Conservation (phyloP, 1,139 yeast genomes). For the Pichia sp. region DNA sequence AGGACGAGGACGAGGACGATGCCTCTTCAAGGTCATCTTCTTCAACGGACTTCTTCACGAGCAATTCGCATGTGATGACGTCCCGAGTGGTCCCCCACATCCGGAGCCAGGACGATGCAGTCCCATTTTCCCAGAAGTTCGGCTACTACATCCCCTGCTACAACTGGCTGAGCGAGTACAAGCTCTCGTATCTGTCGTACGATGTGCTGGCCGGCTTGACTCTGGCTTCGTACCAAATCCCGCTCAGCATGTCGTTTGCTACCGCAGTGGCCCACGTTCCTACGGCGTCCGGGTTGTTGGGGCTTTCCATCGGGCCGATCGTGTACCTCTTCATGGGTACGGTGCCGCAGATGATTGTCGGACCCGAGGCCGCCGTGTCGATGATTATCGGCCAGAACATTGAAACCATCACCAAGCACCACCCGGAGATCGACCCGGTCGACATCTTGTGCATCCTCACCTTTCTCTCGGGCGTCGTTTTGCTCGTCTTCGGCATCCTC, state of each 20-base stretch:
- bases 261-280: conserved; percentile 89
- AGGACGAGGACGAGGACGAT: conserved; percentile 5
- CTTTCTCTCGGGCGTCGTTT: conserved; percentile 69
- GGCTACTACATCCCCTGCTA: conserved; percentile 80
- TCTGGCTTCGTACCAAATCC: conserved; percentile 86
- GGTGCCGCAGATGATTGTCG: conserved; percentile 94
- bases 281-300: conserved; percentile 76
- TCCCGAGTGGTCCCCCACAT: conserved; percentile 7
- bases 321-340: conserved; percentile 81
- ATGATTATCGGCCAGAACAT: conserved; percentile 89
- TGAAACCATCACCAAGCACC: conserved; percentile 58
- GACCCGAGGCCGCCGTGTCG: conserved; percentile 94
- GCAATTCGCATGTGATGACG: neutral
- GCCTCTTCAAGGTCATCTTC: neutral
- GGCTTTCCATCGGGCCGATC: conserved; percentile 78
- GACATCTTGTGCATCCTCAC: conserved; percentile 72
- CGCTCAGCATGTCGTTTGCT: conserved; percentile 84
- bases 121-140: conserved; percentile 27
- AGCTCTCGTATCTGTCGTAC: conserved; percentile 49
- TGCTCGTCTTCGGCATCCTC: conserved; percentile 73
- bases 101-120: neutral
- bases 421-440: conserved; percentile 47
- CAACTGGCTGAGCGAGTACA: conserved; percentile 73
- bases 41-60: neutral
- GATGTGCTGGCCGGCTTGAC: conserved; percentile 85